These are phyloP conservation scores for Suzukiozyma palmioleophila DNA, from an alignment of 1,139 yeast species.

Conservation along the genomic window DNA sequence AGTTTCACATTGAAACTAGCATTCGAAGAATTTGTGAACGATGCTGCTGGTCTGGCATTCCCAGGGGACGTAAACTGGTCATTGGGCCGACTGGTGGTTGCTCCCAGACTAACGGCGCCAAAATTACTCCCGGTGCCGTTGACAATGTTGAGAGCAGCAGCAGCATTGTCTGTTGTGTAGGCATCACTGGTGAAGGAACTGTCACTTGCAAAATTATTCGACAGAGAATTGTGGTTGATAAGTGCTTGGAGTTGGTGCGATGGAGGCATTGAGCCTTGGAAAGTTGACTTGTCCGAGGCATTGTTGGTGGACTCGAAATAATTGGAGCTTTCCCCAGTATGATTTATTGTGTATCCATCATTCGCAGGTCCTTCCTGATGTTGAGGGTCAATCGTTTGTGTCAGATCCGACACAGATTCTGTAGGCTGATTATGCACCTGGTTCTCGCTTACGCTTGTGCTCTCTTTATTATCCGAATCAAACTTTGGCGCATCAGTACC, in stretches of 20 bases:
- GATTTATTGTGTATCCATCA: background rate
- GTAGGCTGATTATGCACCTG: too few species aligned
- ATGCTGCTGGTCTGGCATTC: background rate
- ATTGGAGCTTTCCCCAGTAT: background rate
- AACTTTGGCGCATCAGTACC: too few species aligned
- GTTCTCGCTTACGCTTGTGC: too few species aligned
- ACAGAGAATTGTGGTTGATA: background rate
- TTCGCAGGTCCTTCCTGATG: background rate
- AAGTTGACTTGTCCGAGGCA: background rate
- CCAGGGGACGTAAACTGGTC: background rate
- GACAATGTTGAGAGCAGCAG: background rate
- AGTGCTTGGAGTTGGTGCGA: slow-evolving; percentile 1
- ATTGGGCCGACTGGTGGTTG: background rate
- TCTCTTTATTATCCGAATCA: too few species aligned
- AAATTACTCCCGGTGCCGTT: background rate
- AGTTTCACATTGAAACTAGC: background rate
- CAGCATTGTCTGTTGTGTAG: background rate
- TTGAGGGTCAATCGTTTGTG: background rate
- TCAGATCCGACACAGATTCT: too few species aligned
- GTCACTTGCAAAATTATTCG: background rate
- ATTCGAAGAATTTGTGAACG: background rate
- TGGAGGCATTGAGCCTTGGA: background rate
- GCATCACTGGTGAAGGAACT: background rate
- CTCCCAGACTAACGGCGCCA: background rate
- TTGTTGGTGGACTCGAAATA: background rate